Evolutionary conservation across 805 yeast species (phyloP), one percentile per base, ranked within the genome.

Genomic region (Pichia ethanolica): DNA sequence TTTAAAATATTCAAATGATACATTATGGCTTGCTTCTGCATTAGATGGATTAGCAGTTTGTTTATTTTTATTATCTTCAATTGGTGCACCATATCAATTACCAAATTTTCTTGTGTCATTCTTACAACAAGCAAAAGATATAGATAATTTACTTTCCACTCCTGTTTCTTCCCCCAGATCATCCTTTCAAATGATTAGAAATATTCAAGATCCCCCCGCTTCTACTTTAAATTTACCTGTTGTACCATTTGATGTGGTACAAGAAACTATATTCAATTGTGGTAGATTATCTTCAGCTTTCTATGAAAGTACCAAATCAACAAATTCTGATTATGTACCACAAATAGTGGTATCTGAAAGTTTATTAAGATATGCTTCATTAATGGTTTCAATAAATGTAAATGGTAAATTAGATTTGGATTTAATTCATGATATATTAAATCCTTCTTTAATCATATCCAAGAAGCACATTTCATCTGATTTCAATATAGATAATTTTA

Each of bases 1-100:
- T 27, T 66, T 89, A 47, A 80, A 79, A 52, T 71, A 77, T 11
- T 71, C 82, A 2, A 80, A 80, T 45, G 99, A 93, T 62, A 77
- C 78, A 58, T 68, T 93, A 8, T 93, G 98, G 98, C 72, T 88
- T 12, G 98, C 84, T 0, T 83, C 91, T 32, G 81, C 96, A 0
- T 62, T 91, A n/a, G 97, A 89, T 57, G 88, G 90, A 0, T 68
- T 89, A 10, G 85, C 84, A 0, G 79, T 87, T 1, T 78, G 86
- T 51, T 63, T 84, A 39, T 63, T 84, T 5, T 64, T 89, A 47
- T 69, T 87, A 44, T 73, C 83, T 11, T 81, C 72, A 56, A 63
- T 83, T 13, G 80, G 75, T 30, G 68, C 73, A 3, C 75, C 82
- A 0, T 75, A 74, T 50, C 79, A 73, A 46, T 59, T 78, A 38